phyloP scores from a whole-genome alignment of 2,329 filamentous ascomycete species.

The Cercospora nicotianae region DNA sequence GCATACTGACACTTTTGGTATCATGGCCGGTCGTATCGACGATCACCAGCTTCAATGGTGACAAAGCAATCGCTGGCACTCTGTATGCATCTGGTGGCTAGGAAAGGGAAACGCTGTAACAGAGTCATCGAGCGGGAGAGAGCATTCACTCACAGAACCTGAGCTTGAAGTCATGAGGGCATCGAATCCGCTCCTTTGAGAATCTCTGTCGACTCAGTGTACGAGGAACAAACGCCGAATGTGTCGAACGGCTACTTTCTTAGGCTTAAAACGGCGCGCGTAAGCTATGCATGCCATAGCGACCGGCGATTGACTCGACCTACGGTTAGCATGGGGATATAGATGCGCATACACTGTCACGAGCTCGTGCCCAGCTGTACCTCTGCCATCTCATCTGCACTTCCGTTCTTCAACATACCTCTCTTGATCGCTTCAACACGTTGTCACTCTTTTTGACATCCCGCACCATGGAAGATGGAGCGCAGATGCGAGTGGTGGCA shows the following conservation, averaged over 20 bases:
- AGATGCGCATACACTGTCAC: background rate
- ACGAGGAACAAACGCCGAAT: background rate
- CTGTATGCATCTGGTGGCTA: background rate
- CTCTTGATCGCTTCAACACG: slow-evolving; percentile 2
- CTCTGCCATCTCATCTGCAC: background rate
- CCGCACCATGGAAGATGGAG: slow-evolving; percentile 8
- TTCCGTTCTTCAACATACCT: slow-evolving; percentile 4
- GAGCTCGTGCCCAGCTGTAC: background rate
- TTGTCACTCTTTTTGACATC: slow-evolving; percentile 3
- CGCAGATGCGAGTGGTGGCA: slow-evolving; percentile 18
- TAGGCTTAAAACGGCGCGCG: background rate
- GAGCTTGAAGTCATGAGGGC: background rate
- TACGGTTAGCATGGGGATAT: background rate
- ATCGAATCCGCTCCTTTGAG: background rate
- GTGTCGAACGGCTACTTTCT: background rate
- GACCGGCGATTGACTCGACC: background rate
- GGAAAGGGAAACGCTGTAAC: background rate
- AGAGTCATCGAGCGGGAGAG: background rate
- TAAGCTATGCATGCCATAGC: background rate
- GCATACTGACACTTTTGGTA: background rate
- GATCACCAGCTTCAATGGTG: background rate
- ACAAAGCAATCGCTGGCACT: background rate
- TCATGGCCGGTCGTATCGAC: background rate
- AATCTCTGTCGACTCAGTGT: background rate
- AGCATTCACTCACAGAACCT: background rate